These are phyloP conservation scores for Lolium multiflorum DNA, from an alignment of 176 grass and related monocot species.

Conservation along the genomic window DNA sequence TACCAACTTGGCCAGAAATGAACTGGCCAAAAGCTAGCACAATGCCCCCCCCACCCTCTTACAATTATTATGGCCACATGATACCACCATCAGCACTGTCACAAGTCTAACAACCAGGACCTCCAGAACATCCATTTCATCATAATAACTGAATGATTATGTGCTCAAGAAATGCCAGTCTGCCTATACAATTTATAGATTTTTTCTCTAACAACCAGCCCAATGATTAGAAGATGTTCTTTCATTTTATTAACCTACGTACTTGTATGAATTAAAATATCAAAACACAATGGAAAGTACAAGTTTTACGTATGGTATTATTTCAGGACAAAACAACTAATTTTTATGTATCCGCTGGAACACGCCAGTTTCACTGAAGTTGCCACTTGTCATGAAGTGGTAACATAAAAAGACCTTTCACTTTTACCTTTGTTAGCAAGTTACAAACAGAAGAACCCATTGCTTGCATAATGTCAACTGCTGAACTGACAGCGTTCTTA, in stretches of 20 bases:
- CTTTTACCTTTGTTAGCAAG: constrained; percentile 85
- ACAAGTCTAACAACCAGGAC: constrained; percentile 35
- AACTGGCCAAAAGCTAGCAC: constrained; percentile 4
- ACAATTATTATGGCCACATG: constrained; percentile 25
- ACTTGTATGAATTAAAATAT: constrained; percentile 5
- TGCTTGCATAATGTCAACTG: constrained; percentile 93
- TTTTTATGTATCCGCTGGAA: background rate
- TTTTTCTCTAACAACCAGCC: background rate
- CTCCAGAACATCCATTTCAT: constrained; percentile 13
- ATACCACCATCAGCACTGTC: constrained; percentile 13
- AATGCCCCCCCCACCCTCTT: constrained; percentile 23
- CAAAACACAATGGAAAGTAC: background rate
- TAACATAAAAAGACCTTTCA: background rate
- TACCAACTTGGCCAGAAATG: constrained; percentile 19
- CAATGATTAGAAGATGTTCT: background rate
- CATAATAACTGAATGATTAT: constrained; percentile 13
- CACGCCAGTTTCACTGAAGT: constrained; percentile 23
- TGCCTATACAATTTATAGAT: constrained; percentile 14
- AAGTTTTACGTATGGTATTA: constrained; percentile 16
- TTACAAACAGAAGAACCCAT: constrained; percentile 86
- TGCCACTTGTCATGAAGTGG: constrained; percentile 9
- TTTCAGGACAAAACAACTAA: constrained; percentile 29
- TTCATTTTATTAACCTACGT: constrained; percentile 8
- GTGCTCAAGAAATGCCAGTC: constrained; percentile 15
- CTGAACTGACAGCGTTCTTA: constrained; percentile 94